Evolutionary conservation across 768 basidiomycete genomes (phyloP), one percentile per base, ranked within the genome.

Genomic region (Dentipellis sp.): DNA sequence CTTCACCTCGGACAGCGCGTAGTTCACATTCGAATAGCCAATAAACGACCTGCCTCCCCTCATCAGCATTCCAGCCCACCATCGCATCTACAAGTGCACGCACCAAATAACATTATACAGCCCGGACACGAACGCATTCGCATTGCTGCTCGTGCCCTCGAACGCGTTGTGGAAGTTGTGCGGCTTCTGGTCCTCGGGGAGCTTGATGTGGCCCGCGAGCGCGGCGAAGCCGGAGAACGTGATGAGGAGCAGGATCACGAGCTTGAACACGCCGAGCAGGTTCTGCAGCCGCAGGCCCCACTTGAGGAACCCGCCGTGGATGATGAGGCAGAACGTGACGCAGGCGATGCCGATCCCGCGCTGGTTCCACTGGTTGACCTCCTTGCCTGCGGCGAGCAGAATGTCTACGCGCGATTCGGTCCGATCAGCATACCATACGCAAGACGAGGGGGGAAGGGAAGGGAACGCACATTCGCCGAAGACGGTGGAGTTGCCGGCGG

Each of bases 11-110:
- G 84, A 85, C 4, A 90, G 71, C 0, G 81, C 83, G 59, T 86
- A 88, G 63, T 89, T 88, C 9, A 85, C 86, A 56, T 84, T 86
- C 2, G 81, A 78, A 64, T 88, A 91, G 0, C 88, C 88, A 49
- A 78, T 75, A 63, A 81, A 86, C 0, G 84, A 82, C 86, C 86
- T 87, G 53, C 49, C 9, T n/a, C n/a, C n/a, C 2, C 21, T 7
- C 37, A 36, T 40, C 5, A 54, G n/a, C 4, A 36, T 4, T 4
- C 16, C 53, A 50, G n/a, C n/a, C n/a, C n/a, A n/a, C n/a, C n/a
- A n/a, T n/a, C 23, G 16, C 10, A 38, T 17, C 35, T 21, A 14
- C 50, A 53, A 5, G 11, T 10, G 1, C 23, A 29, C 11, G 10
- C 53, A 85, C 86, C 87, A 89, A 21, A 86, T 83, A 45, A 88